Conservation (phyloP, 768 basidiomycete genomes). For the Cystobasidium tubakii region DNA sequence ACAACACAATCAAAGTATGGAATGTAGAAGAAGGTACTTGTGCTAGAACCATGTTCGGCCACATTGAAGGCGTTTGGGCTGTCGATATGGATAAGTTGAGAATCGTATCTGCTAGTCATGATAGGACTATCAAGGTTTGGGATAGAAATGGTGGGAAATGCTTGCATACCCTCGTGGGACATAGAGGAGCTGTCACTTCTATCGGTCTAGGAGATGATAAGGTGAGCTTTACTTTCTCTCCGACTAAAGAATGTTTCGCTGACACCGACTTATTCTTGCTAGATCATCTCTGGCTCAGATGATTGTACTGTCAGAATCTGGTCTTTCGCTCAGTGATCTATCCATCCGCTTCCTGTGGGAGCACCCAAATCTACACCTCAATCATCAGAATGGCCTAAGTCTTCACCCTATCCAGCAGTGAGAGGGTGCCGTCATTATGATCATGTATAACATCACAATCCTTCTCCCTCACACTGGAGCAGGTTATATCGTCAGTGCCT, state of each 20-base stretch:
- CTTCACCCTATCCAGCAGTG: no score
- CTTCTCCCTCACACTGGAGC: no score
- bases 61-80: slow-evolving; percentile 97
- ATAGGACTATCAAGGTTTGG: slow-evolving; percentile 99
- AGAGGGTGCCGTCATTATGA: no score
- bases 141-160: slow-evolving; percentile 80
- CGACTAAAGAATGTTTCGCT: no score
- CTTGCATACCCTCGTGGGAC: slow-evolving; percentile 82
- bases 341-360: no score
- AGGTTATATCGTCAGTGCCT: no score
- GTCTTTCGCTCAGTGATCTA: slow-evolving; percentile 53
- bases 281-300: slow-evolving; percentile 62
- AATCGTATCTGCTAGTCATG: slow-evolving; percentile 86
- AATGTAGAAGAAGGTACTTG: slow-evolving; percentile 79
- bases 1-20: slow-evolving; percentile 80
- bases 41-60: slow-evolving; percentile 76
- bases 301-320: slow-evolving; percentile 82
- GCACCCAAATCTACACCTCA: no score
- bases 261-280: not conserved
- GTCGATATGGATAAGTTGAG: slow-evolving; percentile 87
- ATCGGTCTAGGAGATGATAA: slow-evolving; percentile 86
- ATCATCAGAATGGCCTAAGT: no score
- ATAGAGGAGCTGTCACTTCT: slow-evolving; percentile 88
- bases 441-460: no score
- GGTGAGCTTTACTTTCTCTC: slow-evolving; percentile 61